Base-by-base conservation (phyloP, 768 basidiomycete species). In the Pleurotus cornucopiae region DNA sequence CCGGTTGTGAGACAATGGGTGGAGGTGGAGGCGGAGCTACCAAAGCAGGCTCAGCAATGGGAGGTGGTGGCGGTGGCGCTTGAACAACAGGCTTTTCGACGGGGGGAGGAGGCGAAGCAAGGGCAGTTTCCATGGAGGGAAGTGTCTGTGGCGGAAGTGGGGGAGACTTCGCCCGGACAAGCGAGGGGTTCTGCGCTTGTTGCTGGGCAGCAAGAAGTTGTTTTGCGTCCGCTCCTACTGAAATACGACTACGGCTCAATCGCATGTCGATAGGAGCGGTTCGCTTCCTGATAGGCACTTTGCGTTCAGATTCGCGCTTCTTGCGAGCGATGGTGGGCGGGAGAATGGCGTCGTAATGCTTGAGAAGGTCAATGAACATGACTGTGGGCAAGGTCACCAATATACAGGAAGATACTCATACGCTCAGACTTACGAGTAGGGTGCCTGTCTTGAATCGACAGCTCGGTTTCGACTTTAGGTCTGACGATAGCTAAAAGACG, bases 371-470 rank as follows among this genome's bases (percentile, higher is more conserved):
- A 34, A 93, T 82, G 69, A 97, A 88, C 58, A 98, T 73, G 44
- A 90, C 90, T 91, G 48, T 47, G 20, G 13, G 46, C 18, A 37
- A 52, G 18, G 57, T 48, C 49, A 59, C 48, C 21, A 53, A 34
- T 26, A 30, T 20, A 12, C 46, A 12, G 45, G 30, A 1, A 45
- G 39, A 40, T 43, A 46, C 26, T 7, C 11, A 48, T 1, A 6
- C 38, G 3, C 26, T 9, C 43, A 40, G 21, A 74, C 83, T 61
- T 68, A 88, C 91, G 71, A 13, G 88, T 80, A 51, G 92, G 85
- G 73, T 96, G 88, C 40, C 93, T 89, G 67, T 94, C 94, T 68
- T 96, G 92, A 58, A 98, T 86, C 2, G 94, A 92, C 21, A 94
- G 67, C 55, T 92, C 83, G 4, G 84, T 86, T 66, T 98, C 94